Conservation (phyloP, 805 yeast species). For the Debaryomyces castellii region DNA sequence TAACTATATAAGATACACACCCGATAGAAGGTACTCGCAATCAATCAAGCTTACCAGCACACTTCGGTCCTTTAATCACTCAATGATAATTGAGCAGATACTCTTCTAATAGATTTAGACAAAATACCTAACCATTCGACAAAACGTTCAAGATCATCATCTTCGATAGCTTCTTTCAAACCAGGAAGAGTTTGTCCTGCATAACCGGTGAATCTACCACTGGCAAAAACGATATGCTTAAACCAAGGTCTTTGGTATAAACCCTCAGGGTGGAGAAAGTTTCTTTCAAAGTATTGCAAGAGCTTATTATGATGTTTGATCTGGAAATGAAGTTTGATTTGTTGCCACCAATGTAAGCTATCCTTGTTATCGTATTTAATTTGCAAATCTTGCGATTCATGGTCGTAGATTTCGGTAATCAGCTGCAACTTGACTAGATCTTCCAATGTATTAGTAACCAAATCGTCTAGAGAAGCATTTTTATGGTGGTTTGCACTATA, state of each 20-base stretch:
- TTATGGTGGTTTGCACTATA: constrained; percentile 11
- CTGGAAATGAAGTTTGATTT: constrained; percentile 28
- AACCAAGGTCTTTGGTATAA: constrained; percentile 55
- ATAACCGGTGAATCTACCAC: constrained; percentile 52
- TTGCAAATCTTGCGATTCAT: constrained; percentile 25
- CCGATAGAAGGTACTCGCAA: no score
- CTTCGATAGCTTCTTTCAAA: constrained; percentile 52
- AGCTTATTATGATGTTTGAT: constrained; percentile 35
- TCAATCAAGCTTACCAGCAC: no score
- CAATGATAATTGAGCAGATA: constrained; percentile 10
- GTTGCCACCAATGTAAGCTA: constrained; percentile 35
- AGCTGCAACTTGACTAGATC: constrained; percentile 21
- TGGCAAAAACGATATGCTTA: constrained; percentile 63
- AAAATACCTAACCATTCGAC: constrained; percentile 46
- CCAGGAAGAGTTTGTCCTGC: constrained; percentile 59
- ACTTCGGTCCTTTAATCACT: not conserved
- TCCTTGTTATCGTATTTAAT: constrained; percentile 27
- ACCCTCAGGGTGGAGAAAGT: constrained; percentile 50
- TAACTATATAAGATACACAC: not conserved
- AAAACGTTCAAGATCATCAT: constrained; percentile 43
- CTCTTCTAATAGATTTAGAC: constrained; percentile 33
- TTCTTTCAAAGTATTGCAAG: constrained; percentile 49
- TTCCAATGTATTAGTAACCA: constrained; percentile 18
- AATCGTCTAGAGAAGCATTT: constrained; percentile 20
- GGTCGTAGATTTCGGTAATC: constrained; percentile 28